These are phyloP conservation scores for Fabrea salina DNA, from an alignment of 169 alveolate genomes.

Conservation along the genomic window DNA sequence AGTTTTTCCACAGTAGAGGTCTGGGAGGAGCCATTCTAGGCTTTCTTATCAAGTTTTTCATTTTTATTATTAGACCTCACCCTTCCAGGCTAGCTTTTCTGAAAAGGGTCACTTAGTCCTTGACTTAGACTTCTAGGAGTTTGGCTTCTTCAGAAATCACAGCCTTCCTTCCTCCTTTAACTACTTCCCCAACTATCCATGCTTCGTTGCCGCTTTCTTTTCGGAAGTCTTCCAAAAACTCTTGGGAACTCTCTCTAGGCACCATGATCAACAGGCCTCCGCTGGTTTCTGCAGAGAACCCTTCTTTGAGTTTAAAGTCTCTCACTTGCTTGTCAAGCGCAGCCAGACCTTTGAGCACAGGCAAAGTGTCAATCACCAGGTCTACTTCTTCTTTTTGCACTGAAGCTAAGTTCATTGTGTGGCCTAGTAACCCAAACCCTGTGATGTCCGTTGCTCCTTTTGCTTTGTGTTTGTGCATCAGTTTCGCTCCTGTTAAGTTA, in stretches of 20 bases:
- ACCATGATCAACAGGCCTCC: conserved; percentile 78
- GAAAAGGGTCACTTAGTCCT: background rate
- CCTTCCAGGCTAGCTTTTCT: too few relatives aligned
- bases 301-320: conserved; percentile 55
- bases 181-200: conserved; percentile 22
- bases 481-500: conserved; percentile 63
- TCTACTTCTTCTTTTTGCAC: conserved; percentile 53
- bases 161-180: background rate
- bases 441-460: conserved; percentile 85
- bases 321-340: conserved; percentile 36
- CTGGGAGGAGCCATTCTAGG: too few relatives aligned
- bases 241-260: background rate
- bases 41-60: too few relatives aligned
- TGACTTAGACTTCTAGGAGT: background rate
- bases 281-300: conserved; percentile 80
- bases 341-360: conserved; percentile 46
- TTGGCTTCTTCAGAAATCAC: background rate
- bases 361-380: conserved; percentile 57
- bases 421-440: conserved; percentile 85
- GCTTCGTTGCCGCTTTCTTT: background rate
- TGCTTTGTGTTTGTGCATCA: conserved; percentile 60
- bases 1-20: too few relatives aligned
- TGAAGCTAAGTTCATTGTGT: conserved; percentile 69
- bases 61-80: too few relatives aligned
- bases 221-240: background rate